Percentiles rank a stretch among this genome's conserved stretches.
Conservation (phyloP, 345 rosid genomes). For the Citrus medica region DNA sequence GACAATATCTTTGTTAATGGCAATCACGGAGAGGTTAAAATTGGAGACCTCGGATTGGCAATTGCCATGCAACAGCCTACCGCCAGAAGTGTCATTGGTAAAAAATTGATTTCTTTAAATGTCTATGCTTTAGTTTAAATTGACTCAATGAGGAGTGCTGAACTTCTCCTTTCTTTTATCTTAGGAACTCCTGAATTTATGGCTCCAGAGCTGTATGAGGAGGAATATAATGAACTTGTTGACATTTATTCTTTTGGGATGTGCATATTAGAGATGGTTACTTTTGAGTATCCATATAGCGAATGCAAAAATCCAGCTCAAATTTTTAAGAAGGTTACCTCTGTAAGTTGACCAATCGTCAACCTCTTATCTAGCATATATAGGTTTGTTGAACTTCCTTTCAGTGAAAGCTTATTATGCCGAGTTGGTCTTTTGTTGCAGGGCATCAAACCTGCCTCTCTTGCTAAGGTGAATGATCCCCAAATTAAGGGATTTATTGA, state of each 20-base stretch:
- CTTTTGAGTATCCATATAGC: slow-evolving; percentile 60
- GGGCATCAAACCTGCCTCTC: slow-evolving; percentile 74
- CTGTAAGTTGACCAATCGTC: slow-evolving; percentile 32
- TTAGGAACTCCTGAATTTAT: slow-evolving; percentile 73
- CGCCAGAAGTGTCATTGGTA: slow-evolving; percentile 66
- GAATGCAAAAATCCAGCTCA: slow-evolving; percentile 76
- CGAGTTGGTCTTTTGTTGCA: slow-evolving; percentile 18
- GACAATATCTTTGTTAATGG: slow-evolving; percentile 70
- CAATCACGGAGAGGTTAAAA: slow-evolving; percentile 62
- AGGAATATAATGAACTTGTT: slow-evolving; percentile 69
- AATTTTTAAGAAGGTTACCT: slow-evolving; percentile 61
- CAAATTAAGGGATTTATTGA: slow-evolving; percentile 50
- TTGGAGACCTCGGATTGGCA: slow-evolving; percentile 76
- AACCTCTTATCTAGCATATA: not conserved
- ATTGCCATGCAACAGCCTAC: slow-evolving; percentile 58
- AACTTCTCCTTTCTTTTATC: not conserved
- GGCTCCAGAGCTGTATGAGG: slow-evolving; percentile 79
- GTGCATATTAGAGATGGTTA: slow-evolving; percentile 78
- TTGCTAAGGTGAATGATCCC: slow-evolving; percentile 48
- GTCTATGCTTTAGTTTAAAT: not conserved
- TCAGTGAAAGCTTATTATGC: not conserved
- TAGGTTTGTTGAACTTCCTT: slow-evolving; percentile 2
- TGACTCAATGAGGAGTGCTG: not conserved
- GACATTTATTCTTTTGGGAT: slow-evolving; percentile 68
- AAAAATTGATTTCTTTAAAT: not conserved